Base-by-base conservation (phyloP, 441 rosid genomes). In the Euphorbia schlechtendalii region DNA sequence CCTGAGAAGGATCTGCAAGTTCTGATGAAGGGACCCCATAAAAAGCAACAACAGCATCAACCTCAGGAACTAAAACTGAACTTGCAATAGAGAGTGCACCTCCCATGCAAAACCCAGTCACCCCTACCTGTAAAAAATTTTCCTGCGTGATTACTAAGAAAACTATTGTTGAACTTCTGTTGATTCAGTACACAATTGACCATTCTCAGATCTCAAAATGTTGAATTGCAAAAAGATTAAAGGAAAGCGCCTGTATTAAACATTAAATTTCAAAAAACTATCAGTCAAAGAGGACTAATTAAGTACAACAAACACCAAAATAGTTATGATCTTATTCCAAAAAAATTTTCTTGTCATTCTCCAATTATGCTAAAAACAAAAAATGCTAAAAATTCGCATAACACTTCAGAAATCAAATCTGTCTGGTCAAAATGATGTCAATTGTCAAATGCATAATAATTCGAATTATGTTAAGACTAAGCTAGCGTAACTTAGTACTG, bases 71-170 rank as follows among this genome's bases (percentile, higher is more conserved):
- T 76, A 90, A 83, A 71, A 86, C 99, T 68, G 99, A 83, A 74
- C 92, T 90, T 68, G 97, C 93, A 70, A 93, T 82, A 59, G 96
- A 73, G 62, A 93, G 81, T 68, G 97, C 97, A 69, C 96, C 93
- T 18, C 95, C 99, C 97, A 93, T 90, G 80, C 99, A 93, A 75
- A 67, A 88, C 65, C 99, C 99, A 62, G 96, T 84, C 20, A 88
- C 97, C 46, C 99, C 99, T 80, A 77, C 97, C 98, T 86, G 71
- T 71, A 28, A 56, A 52, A 71, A 38, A 64, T 17, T 61, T 38
- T 6, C 6, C 21, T 36, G 52, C 41, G 32, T 70, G 30, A 38
- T 56, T 63, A 43, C 1, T 64, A 38, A 34, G 49, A 11, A n/a
- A 40, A 59, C 30, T 53, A 4, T 22, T 15, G 20, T 5, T 57